Evolutionary conservation across 805 yeast species (phyloP).

Genomic region (Brettanomyces sp.): DNA sequence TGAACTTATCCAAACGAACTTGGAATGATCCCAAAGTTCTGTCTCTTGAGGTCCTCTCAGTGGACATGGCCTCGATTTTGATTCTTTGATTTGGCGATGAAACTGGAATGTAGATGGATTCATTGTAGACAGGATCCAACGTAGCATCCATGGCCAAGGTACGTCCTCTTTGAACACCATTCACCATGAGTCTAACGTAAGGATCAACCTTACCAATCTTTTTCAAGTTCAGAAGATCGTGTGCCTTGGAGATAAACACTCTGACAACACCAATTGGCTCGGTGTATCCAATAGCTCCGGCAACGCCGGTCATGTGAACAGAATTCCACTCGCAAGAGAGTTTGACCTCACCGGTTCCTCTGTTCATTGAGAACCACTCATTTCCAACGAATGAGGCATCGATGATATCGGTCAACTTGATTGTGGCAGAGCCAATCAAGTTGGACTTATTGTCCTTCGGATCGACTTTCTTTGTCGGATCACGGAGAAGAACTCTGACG

Average conservation of each 20-base stretch:
- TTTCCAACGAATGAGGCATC: constrained; percentile 73
- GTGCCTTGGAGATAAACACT: constrained; percentile 60
- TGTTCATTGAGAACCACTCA: constrained; percentile 64
- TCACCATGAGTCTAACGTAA: constrained; percentile 69
- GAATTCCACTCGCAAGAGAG: constrained; percentile 79
- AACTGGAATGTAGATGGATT: constrained; percentile 71
- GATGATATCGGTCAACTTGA: constrained; percentile 54
- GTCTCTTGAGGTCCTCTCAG: constrained; percentile 69
- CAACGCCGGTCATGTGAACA: constrained; percentile 56
- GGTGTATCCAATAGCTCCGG: constrained; percentile 74
- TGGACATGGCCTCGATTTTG: constrained; percentile 88
- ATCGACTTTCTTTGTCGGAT: constrained; percentile 46
- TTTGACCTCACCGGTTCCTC: constrained; percentile 64
- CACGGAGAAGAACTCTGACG: constrained; percentile 57
- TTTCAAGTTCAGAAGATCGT: constrained; percentile 74
- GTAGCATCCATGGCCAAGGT: constrained; percentile 61
- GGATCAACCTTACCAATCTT: constrained; percentile 90
- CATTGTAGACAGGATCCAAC: constrained; percentile 77
- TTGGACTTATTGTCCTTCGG: constrained; percentile 34
- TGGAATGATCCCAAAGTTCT: constrained; percentile 81
- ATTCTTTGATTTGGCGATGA: constrained; percentile 76
- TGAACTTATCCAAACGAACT: constrained; percentile 55
- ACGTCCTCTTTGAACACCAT: constrained; percentile 68
- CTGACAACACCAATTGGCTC: constrained; percentile 92
- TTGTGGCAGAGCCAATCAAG: constrained; percentile 48